phyloP scores from a whole-genome alignment of 495 filamentous ascomycete species.

The Cercophora samala region DNA sequence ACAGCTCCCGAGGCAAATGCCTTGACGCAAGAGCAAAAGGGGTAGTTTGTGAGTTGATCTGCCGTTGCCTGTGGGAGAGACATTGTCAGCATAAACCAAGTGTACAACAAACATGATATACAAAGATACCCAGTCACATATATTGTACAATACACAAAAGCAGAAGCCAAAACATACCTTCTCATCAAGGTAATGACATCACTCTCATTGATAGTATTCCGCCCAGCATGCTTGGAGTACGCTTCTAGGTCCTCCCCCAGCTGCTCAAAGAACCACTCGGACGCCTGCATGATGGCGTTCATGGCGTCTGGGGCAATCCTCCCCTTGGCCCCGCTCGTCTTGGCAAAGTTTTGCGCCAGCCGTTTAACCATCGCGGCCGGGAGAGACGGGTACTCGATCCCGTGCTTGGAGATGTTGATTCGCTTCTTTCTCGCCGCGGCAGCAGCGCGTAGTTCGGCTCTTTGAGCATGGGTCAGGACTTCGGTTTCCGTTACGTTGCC shows the following conservation, averaged over 20 bases:
- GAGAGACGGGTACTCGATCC: slow-evolving; percentile 71
- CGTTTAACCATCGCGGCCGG: slow-evolving; percentile 69
- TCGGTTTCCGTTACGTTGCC: slow-evolving; percentile 13
- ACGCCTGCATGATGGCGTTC: slow-evolving; percentile 69
- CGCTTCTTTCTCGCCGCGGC: slow-evolving; percentile 43
- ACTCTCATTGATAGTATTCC: slow-evolving; percentile 80
- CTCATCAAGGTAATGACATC: slow-evolving; percentile 79
- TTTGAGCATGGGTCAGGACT: slow-evolving; percentile 3
- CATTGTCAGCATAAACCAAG: slow-evolving; percentile 22
- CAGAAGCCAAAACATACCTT: slow-evolving; percentile 47
- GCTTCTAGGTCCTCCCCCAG: slow-evolving; percentile 70
- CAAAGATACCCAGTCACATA: slow-evolving; percentile 26
- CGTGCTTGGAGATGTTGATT: slow-evolving; percentile 64
- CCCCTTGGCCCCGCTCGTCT: slow-evolving; percentile 57
- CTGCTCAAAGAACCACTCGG: slow-evolving; percentile 88
- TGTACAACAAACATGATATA: slow-evolving; percentile 29
- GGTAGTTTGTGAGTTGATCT: slow-evolving; percentile 66
- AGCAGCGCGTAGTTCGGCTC: slow-evolving; percentile 26
- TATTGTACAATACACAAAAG: slow-evolving; percentile 37
- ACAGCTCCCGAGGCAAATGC: slow-evolving; percentile 74
- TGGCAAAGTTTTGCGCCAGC: slow-evolving; percentile 67
- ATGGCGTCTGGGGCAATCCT: slow-evolving; percentile 71
- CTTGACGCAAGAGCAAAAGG: slow-evolving; percentile 79
- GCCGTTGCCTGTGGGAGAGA: slow-evolving; percentile 64
- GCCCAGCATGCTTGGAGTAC: slow-evolving; percentile 76